Evolutionary conservation across 495 filamentous ascomycete species (phyloP), one percentile per base, ranked within the genome.

Genomic region (Bryoglossum gracile): DNA sequence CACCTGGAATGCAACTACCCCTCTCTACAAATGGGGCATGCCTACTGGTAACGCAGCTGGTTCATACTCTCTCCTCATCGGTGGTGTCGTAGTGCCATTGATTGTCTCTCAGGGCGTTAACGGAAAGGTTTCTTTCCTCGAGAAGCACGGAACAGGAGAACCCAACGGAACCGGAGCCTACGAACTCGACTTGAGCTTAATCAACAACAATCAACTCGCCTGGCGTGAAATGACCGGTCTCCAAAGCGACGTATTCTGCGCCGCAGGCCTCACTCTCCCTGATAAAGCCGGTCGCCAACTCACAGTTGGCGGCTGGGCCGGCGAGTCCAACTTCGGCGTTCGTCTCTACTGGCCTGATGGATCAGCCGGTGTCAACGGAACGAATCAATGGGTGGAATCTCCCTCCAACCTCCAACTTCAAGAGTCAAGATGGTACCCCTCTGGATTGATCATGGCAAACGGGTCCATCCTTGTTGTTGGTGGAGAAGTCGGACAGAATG

Each of bases 211-310:
- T 22, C 56, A 55, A 4, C 52, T 47, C n/a, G 76, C 78, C 14
- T 82, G 76, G 75, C 71, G 80, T 37, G 60, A 69, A 10, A 74
- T 84, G 66, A 74, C 81, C 54, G 54, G 70, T 21, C 63, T 83
- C 48, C 78, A 80, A 64, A 79, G 77, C 1, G 80, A 84, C 55
- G 66, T 84, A n/a, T 84, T 84, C 66, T 83, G 81, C 57, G 71
- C 79, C 14, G 76, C 70, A 2, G 75, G 76, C 34, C 43, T 82
- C 4, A 77, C 73, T 33, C 71, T 84, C 28, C 81, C 81, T 9
- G 80, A 83, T 61, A 80, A 79, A 62, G 78, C 58, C n/a, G 80
- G 69, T 22, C 68, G 81, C 35, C 80, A 81, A 57, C 65, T 84
- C 48, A 83, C 72, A 40, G 60, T 83, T 23, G 81, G 81, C 38